These are phyloP conservation scores for Caulochytrium protostelioides DNA, from an alignment of 371 early-diverging fungal genomes.

Conservation along the genomic window DNA sequence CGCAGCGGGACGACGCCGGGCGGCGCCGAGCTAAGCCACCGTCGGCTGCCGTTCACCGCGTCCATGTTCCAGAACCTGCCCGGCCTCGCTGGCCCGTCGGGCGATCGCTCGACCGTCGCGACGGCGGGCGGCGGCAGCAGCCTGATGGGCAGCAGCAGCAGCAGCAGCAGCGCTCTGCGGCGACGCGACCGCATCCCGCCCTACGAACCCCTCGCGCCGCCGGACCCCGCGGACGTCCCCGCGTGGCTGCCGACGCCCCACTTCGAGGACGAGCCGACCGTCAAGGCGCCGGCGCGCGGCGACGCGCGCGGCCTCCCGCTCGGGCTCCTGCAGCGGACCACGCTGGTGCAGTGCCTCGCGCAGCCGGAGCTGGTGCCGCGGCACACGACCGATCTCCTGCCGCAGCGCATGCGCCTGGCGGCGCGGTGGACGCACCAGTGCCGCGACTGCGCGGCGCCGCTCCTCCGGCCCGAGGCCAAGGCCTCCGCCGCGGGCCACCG, in stretches of 20 bases:
- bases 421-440: slow-evolving; percentile 71
- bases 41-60: slow-evolving; percentile 7
- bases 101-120: background rate
- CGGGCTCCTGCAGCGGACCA: background rate
- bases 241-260: background rate
- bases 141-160: too few species aligned
- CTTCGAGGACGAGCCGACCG: slow-evolving; percentile 2
- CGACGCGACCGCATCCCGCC: too few species aligned
- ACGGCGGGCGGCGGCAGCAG: too few species aligned
- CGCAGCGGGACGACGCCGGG: background rate
- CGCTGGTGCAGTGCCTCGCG: background rate
- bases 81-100: slow-evolving; percentile 2
- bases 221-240: too few species aligned
- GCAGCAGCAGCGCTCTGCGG: too few species aligned
- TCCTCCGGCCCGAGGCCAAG: slow-evolving; percentile 78
- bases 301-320: slow-evolving; percentile 2
- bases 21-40: background rate
- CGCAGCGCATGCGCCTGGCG: slow-evolving; percentile 66
- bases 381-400: slow-evolving; percentile 16
- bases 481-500: too few species aligned
- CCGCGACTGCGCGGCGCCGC: slow-evolving; percentile 58
- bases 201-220: too few species aligned
- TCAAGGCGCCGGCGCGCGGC: slow-evolving; percentile 38
- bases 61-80: slow-evolving; percentile 9
- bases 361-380: too few species aligned